Evolutionary conservation across 2,329 filamentous ascomycete species (phyloP).

Genomic region (Paecilomyces sp.): DNA sequence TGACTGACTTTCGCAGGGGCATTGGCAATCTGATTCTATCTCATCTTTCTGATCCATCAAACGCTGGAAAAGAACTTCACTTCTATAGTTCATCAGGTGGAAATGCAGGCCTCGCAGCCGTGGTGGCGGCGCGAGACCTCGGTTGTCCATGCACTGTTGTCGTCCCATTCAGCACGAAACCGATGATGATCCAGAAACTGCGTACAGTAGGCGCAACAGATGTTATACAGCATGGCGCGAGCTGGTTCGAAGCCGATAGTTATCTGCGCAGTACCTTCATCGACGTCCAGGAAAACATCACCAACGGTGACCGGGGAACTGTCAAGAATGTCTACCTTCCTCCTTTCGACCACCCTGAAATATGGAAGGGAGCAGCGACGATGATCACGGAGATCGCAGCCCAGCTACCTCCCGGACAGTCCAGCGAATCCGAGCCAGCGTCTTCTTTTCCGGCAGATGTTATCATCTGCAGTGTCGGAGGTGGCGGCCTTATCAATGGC

Average conservation of each 20-base stretch:
- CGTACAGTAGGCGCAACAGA: constrained; percentile 53
- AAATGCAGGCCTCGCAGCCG: constrained; percentile 75
- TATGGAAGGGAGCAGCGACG: constrained; percentile 29
- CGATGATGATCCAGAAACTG: constrained; percentile 63
- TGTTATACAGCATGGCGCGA: constrained; percentile 59
- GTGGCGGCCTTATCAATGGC: constrained; percentile 70
- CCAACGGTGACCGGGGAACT: not conserved
- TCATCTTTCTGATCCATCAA: constrained; percentile 15
- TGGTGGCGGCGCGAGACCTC: constrained; percentile 61
- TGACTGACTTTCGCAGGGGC: constrained; percentile 14
- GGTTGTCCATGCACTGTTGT: constrained; percentile 62
- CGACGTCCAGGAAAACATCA: constrained; percentile 3
- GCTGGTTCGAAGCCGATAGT: constrained; percentile 62
- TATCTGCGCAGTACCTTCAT: constrained; percentile 50
- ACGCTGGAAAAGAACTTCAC: constrained; percentile 40
- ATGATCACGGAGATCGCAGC: constrained; percentile 28
- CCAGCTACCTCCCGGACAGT: constrained; percentile 23
- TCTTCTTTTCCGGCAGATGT: constrained; percentile 48
- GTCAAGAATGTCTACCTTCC: constrained; percentile 24
- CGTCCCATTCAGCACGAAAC: constrained; percentile 57
- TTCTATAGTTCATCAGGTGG: constrained; percentile 75
- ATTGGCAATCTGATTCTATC: constrained; percentile 30
- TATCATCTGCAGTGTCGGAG: constrained; percentile 70
- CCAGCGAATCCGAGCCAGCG: not conserved
- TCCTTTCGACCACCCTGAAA: constrained; percentile 30